phyloP scores from a whole-genome alignment of 2,329 filamentous ascomycete species.

The Pseudogymnoascus sp. region DNA sequence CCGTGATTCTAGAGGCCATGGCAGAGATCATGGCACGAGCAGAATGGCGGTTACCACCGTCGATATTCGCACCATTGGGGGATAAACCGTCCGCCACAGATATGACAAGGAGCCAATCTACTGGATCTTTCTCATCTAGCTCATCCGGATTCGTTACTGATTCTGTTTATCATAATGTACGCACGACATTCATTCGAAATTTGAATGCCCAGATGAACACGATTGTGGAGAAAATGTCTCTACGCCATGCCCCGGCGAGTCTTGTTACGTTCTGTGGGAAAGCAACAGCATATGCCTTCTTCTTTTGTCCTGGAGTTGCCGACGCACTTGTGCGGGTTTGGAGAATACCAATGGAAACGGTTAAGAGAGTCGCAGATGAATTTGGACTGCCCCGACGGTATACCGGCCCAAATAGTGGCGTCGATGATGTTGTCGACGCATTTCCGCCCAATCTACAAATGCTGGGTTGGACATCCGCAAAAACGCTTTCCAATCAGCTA shows the following conservation, averaged over 20 bases:
- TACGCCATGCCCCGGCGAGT: slow-evolving; percentile 45
- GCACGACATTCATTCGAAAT: slow-evolving; percentile 62
- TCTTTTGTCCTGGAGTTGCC: slow-evolving; percentile 63
- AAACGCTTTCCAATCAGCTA: slow-evolving; percentile 45
- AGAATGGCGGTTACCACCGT: slow-evolving; percentile 58
- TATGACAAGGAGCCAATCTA: slow-evolving; percentile 28
- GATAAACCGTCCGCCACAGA: slow-evolving; percentile 29
- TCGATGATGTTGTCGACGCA: slow-evolving; percentile 27
- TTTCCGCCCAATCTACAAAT: slow-evolving; percentile 42
- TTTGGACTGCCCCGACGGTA: slow-evolving; percentile 48
- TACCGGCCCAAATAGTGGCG: slow-evolving; percentile 10
- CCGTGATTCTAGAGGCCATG: slow-evolving; percentile 60
- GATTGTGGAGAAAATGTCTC: slow-evolving; percentile 65
- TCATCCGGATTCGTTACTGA: slow-evolving; percentile 60
- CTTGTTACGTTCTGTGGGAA: slow-evolving; percentile 64
- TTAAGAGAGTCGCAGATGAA: slow-evolving; percentile 54
- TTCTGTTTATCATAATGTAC: slow-evolving; percentile 63
- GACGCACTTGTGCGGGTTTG: slow-evolving; percentile 60
- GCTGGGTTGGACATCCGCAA: slow-evolving; percentile 52
- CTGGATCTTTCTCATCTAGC: slow-evolving; percentile 46
- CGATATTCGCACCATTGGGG: slow-evolving; percentile 43
- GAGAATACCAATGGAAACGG: slow-evolving; percentile 49
- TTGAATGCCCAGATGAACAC: slow-evolving; percentile 60
- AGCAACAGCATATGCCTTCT: slow-evolving; percentile 64
- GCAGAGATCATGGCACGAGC: slow-evolving; percentile 61